Evolutionary conservation across 2,329 filamentous ascomycete species (phyloP).

Genomic region (Macrophomina pseudophaseolina): DNA sequence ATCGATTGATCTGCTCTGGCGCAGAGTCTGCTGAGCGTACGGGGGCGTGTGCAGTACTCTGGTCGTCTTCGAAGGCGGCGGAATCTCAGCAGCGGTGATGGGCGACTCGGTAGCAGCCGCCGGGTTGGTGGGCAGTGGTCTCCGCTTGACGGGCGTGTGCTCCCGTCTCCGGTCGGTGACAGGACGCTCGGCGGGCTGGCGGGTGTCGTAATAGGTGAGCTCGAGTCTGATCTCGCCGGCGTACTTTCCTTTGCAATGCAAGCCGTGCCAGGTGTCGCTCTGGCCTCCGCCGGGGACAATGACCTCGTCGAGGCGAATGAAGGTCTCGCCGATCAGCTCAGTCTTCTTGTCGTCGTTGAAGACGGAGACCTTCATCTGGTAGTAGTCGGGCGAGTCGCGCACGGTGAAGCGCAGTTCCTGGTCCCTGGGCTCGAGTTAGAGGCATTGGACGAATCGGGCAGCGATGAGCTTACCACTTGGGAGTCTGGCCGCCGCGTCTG

Average conservation of each 20-base stretch:
- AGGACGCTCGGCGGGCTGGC: slow-evolving; percentile 51
- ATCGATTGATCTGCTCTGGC: slow-evolving; percentile 18
- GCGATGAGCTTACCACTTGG: slow-evolving; percentile 75
- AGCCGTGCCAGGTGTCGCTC: slow-evolving; percentile 86
- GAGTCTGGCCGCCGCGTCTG: slow-evolving; percentile 91
- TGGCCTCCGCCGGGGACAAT: slow-evolving; percentile 89
- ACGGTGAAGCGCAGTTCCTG: slow-evolving; percentile 96
- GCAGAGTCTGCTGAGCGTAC: slow-evolving; percentile 24
- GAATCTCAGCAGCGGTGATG: slow-evolving; percentile 29
- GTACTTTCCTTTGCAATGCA: slow-evolving; percentile 91
- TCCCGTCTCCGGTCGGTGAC: slow-evolving; percentile 58
- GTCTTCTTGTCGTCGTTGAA: slow-evolving; percentile 99
- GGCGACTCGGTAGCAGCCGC: slow-evolving; percentile 58
- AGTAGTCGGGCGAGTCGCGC: slow-evolving; percentile 95
- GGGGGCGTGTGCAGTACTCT: slow-evolving; percentile 43
- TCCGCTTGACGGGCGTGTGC: slow-evolving; percentile 70
- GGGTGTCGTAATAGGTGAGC: slow-evolving; percentile 92
- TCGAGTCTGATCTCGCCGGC: slow-evolving; percentile 94
- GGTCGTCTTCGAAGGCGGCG: slow-evolving; percentile 30
- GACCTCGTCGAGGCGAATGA: slow-evolving; percentile 81
- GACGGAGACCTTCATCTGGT: slow-evolving; percentile 90
- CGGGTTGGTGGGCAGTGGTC: slow-evolving; percentile 77
- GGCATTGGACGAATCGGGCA: background rate
- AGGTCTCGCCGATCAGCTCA: slow-evolving; percentile 92
- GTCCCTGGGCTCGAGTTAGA: slow-evolving; percentile 68